Percentiles rank a stretch among this genome's conserved stretches.
phyloP scores from a whole-genome alignment of 169 alveolate genomes.

The Hepatocystis sp. region DNA sequence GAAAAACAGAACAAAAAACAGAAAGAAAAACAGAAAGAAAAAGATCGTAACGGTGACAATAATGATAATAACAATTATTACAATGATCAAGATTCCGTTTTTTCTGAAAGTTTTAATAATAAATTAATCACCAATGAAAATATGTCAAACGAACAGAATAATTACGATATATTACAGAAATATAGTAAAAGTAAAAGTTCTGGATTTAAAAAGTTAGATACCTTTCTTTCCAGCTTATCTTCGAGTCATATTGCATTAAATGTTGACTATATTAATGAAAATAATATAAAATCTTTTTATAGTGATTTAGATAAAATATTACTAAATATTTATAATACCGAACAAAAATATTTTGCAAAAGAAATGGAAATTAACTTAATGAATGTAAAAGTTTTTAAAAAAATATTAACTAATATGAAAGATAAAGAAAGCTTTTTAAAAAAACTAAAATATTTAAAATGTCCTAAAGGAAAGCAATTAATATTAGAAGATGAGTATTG shows the following conservation, averaged over 20 bases:
- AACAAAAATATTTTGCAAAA: conserved; percentile 66
- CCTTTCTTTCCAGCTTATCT: conserved; percentile 22
- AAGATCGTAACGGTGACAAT: too few species aligned
- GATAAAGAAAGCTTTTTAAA: conserved; percentile 40
- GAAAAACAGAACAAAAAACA: not conserved
- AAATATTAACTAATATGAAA: conserved; percentile 35
- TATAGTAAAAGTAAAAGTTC: not conserved
- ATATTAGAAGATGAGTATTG: conserved; percentile 61
- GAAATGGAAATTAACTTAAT: conserved; percentile 70
- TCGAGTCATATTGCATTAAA: conserved; percentile 15
- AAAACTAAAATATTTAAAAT: conserved; percentile 41
- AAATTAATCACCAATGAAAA: too few species aligned
- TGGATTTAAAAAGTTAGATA: not conserved
- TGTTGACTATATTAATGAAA: conserved; percentile 51
- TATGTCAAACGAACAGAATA: not conserved
- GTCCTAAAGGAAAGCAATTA: conserved; percentile 44
- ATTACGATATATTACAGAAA: not conserved
- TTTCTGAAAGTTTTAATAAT: not conserved
- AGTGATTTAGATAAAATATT: conserved; percentile 66
- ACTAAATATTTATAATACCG: conserved; percentile 40
- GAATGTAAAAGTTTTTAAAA: conserved; percentile 38
- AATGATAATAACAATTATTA: too few species aligned
- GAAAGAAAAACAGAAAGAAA: too few species aligned
- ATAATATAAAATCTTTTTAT: conserved; percentile 28
- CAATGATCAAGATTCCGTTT: too few species aligned